Conservation (phyloP, 2,329 filamentous ascomycete genomes). For the Sporothrix curviconia region DNA sequence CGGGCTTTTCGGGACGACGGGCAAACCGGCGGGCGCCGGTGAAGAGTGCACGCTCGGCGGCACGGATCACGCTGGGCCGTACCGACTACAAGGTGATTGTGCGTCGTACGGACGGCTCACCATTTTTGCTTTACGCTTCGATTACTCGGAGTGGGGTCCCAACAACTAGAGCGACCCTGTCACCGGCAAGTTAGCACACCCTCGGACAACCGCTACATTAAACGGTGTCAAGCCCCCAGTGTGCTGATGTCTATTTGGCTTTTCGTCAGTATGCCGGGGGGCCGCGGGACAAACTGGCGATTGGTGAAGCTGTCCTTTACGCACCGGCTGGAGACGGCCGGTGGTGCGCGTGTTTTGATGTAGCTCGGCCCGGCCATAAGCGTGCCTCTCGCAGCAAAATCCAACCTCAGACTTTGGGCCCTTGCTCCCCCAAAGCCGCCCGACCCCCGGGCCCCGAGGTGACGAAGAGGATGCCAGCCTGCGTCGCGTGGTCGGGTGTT, state of each 20-base stretch:
- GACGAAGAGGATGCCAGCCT: conserved; percentile 45
- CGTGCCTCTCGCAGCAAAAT: conserved; percentile 57
- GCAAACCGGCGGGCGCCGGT: conserved; percentile 54
- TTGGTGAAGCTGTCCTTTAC: conserved; percentile 55
- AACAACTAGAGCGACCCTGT: conserved; percentile 84
- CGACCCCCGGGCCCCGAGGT: conserved; percentile 50
- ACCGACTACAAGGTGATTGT: conserved; percentile 89
- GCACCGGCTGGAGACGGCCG: conserved; percentile 64
- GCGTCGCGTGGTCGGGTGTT: conserved; percentile 64
- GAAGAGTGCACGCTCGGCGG: conserved; percentile 75
- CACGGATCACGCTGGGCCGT: conserved; percentile 73
- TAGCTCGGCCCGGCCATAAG: conserved; percentile 70
- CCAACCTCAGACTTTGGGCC: conserved; percentile 69
- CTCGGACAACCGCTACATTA: conserved; percentile 83
- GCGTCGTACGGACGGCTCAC: conserved; percentile 64
- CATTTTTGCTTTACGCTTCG: conserved; percentile 81
- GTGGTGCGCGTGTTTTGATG: conserved; percentile 85
- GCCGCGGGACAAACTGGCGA: too few relatives aligned
- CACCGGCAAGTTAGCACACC: conserved; percentile 73
- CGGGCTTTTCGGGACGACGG: conserved; percentile 47
- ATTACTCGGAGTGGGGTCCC: conserved; percentile 92
- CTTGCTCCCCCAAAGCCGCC: conserved; percentile 83
- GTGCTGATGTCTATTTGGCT: too few relatives aligned
- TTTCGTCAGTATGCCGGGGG: too few relatives aligned
- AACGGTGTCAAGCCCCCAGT: conserved; percentile 72